Percentiles rank a stretch among this genome's conserved stretches.
Evolutionary conservation across 2,329 filamentous ascomycete genomes (phyloP).

Genomic region (Fusarium sp.): DNA sequence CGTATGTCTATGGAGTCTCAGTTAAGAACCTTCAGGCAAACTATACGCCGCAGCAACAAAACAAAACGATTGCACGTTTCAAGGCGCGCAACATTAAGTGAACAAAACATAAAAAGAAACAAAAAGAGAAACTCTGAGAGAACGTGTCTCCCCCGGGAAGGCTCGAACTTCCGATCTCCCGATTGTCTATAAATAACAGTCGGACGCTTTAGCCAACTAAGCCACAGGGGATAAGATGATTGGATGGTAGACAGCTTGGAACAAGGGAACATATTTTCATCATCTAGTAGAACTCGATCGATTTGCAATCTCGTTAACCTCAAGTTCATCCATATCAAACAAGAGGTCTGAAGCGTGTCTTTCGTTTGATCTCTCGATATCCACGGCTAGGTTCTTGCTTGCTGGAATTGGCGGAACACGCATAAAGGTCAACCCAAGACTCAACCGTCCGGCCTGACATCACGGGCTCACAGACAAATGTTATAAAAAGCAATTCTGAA

Average conservation of each 20-base stretch:
- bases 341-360: neutral
- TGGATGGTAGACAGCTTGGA: neutral
- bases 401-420: neutral
- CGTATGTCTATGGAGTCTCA: neutral
- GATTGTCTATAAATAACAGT: conserved; percentile 41
- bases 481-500: neutral
- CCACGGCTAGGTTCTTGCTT: neutral
- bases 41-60: neutral
- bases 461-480: neutral
- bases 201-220: conserved; percentile 40
- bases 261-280: accelerated
- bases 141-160: conserved; percentile 38
- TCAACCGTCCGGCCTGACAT: neutral
- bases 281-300: accelerated
- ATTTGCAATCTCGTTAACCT: neutral
- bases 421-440: neutral
- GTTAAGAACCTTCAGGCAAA: neutral
- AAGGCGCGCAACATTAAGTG: accelerated
- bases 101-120: neutral
- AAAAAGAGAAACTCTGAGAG: neutral
- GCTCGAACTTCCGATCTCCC: conserved; percentile 44
- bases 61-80: neutral
- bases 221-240: conserved; percentile 35
- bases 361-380: neutral
- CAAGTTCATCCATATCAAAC: neutral